A percentile compares a stretch with the other conserved stretches of the same genome.
phyloP scores from a whole-genome alignment of 345 rosid species.

The Dovyalis caffra region DNA sequence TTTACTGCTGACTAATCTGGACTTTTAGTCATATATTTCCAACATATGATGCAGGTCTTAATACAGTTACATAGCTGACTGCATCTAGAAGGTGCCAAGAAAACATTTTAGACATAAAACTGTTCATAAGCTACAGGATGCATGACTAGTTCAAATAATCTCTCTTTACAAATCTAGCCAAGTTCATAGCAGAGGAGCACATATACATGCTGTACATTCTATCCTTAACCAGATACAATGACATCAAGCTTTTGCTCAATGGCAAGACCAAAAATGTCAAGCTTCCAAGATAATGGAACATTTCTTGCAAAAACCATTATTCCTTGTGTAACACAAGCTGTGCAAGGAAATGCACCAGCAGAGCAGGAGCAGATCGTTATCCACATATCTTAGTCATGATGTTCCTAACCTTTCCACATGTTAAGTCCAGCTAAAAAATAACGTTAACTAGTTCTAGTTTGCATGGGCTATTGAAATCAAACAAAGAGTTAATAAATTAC shows the following conservation, averaged over 20 bases:
- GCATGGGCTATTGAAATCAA: not conserved
- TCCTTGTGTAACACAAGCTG: not conserved
- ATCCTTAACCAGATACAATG: too few relatives aligned
- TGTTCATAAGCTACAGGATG: not conserved
- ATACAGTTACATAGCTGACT: not conserved
- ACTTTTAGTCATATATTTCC: not conserved
- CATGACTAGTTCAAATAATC: not conserved
- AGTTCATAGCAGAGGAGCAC: not conserved
- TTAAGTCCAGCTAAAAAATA: not conserved
- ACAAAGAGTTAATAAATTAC: not conserved
- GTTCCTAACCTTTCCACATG: not conserved
- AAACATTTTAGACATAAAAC: not conserved
- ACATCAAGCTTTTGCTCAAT: not conserved
- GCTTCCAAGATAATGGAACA: not conserved
- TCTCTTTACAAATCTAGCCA: constrained; percentile 6
- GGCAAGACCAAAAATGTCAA: not conserved
- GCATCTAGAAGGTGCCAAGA: not conserved
- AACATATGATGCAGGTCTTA: not conserved
- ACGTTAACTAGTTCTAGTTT: not conserved
- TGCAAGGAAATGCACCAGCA: not conserved
- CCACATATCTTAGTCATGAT: not conserved
- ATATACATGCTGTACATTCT: too few relatives aligned
- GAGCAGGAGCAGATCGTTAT: not conserved
- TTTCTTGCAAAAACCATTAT: not conserved
- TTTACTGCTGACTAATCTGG: not conserved